These are phyloP conservation scores for Pelargonium myrrhifolium DNA, from an alignment of 441 rosid genomes.

Conservation along the genomic window DNA sequence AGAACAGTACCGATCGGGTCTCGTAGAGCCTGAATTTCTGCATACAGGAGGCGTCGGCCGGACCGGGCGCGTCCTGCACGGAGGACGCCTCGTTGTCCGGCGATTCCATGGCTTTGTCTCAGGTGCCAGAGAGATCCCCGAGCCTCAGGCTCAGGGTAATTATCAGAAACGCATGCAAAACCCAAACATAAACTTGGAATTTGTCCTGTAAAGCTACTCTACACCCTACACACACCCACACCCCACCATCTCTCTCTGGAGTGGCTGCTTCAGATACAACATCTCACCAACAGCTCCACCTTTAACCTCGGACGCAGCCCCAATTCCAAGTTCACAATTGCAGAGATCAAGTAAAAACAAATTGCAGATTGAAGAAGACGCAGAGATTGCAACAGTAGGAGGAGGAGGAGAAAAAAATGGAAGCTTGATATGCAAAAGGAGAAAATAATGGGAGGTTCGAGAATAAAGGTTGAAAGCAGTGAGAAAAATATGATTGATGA, in stretches of 20 bases:
- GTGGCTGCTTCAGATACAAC: slow-evolving; percentile 70
- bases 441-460: slow-evolving; percentile 36
- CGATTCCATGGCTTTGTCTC: slow-evolving; percentile 28
- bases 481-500: slow-evolving; percentile 27
- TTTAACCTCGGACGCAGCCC: not conserved
- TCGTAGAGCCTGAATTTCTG: slow-evolving; percentile 69
- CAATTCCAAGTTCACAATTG: not conserved
- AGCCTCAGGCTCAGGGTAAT: slow-evolving; percentile 66
- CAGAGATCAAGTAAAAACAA: not conserved
- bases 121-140: slow-evolving; percentile 40
- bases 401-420: not conserved
- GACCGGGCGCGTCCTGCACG: slow-evolving; percentile 9
- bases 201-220: not conserved
- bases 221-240: too few relatives aligned
- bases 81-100: slow-evolving; percentile 39
- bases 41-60: slow-evolving; percentile 30
- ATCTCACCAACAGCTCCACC: slow-evolving; percentile 19
- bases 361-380: too few relatives aligned
- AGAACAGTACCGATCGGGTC: slow-evolving; percentile 53
- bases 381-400: slow-evolving; percentile 10
- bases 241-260: too few relatives aligned
- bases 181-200: slow-evolving; percentile 8
- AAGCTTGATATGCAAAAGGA: not conserved
- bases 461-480: slow-evolving; percentile 17
- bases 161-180: slow-evolving; percentile 50